These are phyloP conservation scores for Diversispora epigaea DNA, from an alignment of 192 early-diverging fungal genomes.

Conservation along the genomic window DNA sequence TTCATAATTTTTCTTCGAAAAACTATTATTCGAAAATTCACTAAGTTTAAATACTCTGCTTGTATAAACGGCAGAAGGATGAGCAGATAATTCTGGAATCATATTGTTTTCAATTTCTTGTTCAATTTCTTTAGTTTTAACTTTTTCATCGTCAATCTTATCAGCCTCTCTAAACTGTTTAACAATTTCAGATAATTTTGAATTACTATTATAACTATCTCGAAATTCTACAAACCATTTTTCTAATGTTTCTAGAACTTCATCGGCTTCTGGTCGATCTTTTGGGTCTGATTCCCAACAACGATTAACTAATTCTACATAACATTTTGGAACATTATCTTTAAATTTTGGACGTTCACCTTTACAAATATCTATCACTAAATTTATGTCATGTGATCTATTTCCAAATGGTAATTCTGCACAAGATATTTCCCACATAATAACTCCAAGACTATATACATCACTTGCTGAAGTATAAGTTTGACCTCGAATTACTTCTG, in stretches of 20 bases:
- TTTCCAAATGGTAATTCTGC: background rate
- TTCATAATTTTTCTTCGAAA: too few species aligned
- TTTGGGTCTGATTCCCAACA: conserved; percentile 17
- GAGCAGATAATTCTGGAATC: too few species aligned
- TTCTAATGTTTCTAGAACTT: background rate
- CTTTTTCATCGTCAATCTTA: too few species aligned
- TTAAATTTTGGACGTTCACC: background rate
- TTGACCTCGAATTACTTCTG: conserved; percentile 1
- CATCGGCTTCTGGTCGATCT: background rate
- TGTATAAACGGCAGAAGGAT: too few species aligned
- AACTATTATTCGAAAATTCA: too few species aligned
- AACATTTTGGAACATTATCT: background rate
- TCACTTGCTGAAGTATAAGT: background rate
- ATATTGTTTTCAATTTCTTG: too few species aligned
- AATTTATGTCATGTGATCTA: background rate
- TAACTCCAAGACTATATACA: conserved; percentile 16
- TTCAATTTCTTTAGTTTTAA: too few species aligned
- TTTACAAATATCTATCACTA: conserved; percentile 1
- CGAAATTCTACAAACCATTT: background rate
- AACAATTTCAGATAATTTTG: too few species aligned
- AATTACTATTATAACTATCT: too few species aligned
- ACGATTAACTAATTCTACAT: background rate
- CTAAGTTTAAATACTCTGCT: too few species aligned
- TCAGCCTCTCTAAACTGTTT: too few species aligned
- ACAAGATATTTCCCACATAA: conserved; percentile 15